phyloP scores from a whole-genome alignment of 176 grass and related monocot genomes.

The Areca catechu region DNA sequence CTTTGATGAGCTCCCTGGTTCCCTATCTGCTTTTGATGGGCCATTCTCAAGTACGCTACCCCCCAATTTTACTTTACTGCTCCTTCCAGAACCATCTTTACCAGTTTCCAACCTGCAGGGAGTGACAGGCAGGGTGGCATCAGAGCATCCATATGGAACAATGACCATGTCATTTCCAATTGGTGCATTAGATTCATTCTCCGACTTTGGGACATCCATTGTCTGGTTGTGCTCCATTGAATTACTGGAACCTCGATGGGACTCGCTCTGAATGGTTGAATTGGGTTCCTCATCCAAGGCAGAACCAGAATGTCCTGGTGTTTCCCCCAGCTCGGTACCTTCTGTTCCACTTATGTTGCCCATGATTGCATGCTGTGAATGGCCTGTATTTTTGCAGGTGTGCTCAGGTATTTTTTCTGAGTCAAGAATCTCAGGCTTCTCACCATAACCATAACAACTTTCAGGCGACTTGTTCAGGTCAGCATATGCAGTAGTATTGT shows the following conservation, averaged over 20 bases:
- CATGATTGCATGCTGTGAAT: conserved; percentile 10
- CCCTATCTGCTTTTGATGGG: conserved; percentile 51
- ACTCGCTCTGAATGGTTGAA: conserved; percentile 41
- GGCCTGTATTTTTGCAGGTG: conserved; percentile 10
- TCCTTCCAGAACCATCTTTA: conserved; percentile 37
- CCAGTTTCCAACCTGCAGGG: conserved; percentile 30
- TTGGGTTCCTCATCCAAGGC: conserved; percentile 85
- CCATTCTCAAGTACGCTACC: conserved; percentile 37
- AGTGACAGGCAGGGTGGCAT: conserved; percentile 47
- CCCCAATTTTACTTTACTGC: conserved; percentile 32
- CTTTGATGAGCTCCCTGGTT: conserved; percentile 83
- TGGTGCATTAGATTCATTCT: conserved; percentile 48
- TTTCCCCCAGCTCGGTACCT: conserved; percentile 43
- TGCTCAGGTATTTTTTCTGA: conserved; percentile 35
- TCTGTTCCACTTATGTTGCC: conserved; percentile 28
- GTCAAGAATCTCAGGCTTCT: conserved; percentile 68
- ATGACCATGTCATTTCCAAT: conserved; percentile 28
- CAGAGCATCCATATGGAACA: conserved; percentile 35
- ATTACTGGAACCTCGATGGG: conserved; percentile 54
- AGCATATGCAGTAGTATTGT: conserved; percentile 58
- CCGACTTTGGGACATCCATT: conserved; percentile 29
- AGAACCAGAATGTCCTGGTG: conserved; percentile 59
- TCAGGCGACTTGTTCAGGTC: conserved; percentile 93
- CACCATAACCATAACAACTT: conserved; percentile 73
- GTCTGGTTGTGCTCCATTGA: conserved; percentile 34